Conservation (phyloP, 257 asterid genomes). For the Avicennia marina region DNA sequence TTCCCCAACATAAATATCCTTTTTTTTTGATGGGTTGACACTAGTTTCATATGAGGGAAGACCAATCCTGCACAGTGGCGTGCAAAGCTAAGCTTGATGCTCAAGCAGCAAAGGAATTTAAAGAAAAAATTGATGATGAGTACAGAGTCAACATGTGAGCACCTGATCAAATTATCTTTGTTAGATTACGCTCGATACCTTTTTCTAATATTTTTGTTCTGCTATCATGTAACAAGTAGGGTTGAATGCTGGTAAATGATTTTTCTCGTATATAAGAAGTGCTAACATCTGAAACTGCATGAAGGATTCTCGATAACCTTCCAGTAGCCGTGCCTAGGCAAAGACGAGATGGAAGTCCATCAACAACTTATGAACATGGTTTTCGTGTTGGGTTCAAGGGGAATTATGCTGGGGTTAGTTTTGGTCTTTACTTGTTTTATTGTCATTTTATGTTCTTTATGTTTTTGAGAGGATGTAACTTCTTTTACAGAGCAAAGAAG, state of each 20-base stretch:
- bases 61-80: constrained; percentile 52
- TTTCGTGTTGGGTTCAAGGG: constrained; percentile 69
- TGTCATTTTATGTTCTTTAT: not conserved
- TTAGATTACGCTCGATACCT: no score
- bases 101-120: constrained; percentile 59
- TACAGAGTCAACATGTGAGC: constrained; percentile 76
- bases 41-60: constrained; percentile 70
- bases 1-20: no score
- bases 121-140: constrained; percentile 80
- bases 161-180: not conserved
- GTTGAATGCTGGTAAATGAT: not conserved
- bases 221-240: not conserved
- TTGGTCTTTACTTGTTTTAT: not conserved
- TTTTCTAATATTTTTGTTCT: not conserved
- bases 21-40: not conserved
- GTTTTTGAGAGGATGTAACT: constrained; percentile 17
- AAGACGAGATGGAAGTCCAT: constrained; percentile 48
- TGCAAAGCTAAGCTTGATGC: constrained; percentile 52
- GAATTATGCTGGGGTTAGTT: constrained; percentile 53
- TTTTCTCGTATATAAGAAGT: not conserved
- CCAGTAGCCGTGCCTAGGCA: constrained; percentile 64
- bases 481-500: constrained; percentile 57
- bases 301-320: constrained; percentile 70
- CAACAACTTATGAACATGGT: constrained; percentile 61
- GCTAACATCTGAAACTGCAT: constrained; percentile 16